Percentiles rank a stretch among this genome's conserved stretches.
These are phyloP conservation scores for Trichoderma sp. DNA, from an alignment of 2,329 filamentous ascomycete genomes.

Conservation along the genomic window DNA sequence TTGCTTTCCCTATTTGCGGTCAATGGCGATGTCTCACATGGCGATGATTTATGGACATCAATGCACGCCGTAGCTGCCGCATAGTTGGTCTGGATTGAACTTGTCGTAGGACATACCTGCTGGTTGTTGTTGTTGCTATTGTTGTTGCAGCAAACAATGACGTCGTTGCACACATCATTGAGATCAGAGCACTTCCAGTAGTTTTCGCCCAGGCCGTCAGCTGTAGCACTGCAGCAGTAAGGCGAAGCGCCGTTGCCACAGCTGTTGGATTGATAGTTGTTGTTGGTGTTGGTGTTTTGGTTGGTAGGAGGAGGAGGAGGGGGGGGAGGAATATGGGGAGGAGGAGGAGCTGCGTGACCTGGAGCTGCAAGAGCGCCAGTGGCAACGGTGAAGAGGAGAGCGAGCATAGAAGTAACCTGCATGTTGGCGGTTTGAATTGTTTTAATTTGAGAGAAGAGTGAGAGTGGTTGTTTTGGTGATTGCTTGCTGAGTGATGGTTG, in stretches of 20 bases:
- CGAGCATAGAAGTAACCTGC: not conserved
- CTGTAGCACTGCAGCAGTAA: not conserved
- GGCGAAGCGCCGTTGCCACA: not conserved
- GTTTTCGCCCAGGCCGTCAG: not conserved
- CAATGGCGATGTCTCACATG: not conserved
- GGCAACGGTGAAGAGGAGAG: not conserved
- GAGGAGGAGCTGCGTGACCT: not conserved
- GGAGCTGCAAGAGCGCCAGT: not conserved
- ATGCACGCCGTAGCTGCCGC: not conserved
- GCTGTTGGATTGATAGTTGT: not conserved
- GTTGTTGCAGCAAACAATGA: slow-evolving; percentile 3
- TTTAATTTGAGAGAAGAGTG: not conserved
- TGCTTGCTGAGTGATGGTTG: not conserved
- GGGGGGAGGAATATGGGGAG: not conserved
- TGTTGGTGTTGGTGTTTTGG: not conserved
- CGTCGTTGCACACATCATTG: not conserved
- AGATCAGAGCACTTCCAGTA: not conserved
- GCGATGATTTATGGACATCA: not conserved
- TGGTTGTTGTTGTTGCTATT: slow-evolving; percentile 1
- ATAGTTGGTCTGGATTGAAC: not conserved
- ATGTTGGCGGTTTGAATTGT: not conserved
- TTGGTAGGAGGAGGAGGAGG: not conserved
- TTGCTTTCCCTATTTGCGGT: not conserved
- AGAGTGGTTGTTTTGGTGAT: not conserved
- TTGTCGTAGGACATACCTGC: slow-evolving; percentile 1